These are phyloP conservation scores for Earliella scabrosa DNA, from an alignment of 1,284 basidiomycete species.

Conservation along the genomic window DNA sequence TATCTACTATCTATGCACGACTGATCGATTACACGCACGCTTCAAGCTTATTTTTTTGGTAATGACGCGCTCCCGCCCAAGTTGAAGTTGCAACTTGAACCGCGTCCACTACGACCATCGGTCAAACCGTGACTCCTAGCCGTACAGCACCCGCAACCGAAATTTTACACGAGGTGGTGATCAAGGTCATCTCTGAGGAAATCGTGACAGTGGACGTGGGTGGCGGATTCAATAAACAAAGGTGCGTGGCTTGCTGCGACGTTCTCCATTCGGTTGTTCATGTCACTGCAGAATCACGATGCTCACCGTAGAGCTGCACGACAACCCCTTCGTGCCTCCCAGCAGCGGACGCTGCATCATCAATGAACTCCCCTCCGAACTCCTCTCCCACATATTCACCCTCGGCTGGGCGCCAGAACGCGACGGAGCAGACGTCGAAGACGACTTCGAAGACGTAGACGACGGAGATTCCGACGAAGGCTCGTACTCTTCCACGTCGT, in stretches of 20 bases:
- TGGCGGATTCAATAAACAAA: no score
- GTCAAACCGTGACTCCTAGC: no score
- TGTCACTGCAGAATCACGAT: not conserved
- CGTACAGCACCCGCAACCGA: no score
- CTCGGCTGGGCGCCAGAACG: conserved; percentile 47
- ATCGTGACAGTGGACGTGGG: not conserved
- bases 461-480: conserved; percentile 36
- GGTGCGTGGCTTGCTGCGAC: no score
- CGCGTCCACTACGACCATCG: not conserved
- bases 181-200: no score
- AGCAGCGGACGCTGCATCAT: conserved; percentile 49
- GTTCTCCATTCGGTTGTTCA: not conserved
- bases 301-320: conserved; percentile 11
- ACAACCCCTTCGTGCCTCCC: conserved; percentile 47
- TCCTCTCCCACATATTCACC: conserved; percentile 61
- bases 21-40: not conserved
- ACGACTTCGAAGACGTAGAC: conserved; percentile 37
- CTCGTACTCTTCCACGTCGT: conserved; percentile 20
- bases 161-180: not conserved
- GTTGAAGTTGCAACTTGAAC: not conserved
- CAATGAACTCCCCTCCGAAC: conserved; percentile 59
- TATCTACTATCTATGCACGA: not conserved
- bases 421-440: conserved; percentile 25
- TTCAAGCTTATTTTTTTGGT: not conserved
- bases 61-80: not conserved